Evolutionary conservation across 306 rosid species (phyloP).

Genomic region (Nissolia schottii): DNA sequence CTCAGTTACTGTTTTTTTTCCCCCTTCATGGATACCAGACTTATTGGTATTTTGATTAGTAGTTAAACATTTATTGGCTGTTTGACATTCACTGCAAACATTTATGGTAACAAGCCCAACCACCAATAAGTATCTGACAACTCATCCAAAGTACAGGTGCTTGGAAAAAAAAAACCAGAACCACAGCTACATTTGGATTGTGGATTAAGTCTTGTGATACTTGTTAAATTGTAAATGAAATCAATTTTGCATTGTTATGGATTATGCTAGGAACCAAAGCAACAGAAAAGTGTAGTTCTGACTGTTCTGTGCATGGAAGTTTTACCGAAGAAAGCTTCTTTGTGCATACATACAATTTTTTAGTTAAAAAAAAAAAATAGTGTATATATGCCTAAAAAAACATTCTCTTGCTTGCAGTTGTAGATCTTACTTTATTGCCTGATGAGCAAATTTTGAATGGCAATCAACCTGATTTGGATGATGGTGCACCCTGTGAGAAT

Average conservation of each 20-base stretch:
- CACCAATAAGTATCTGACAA: not conserved
- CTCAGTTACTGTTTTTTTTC: not conserved
- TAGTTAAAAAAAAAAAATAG: too few species aligned
- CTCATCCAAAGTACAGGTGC: not conserved
- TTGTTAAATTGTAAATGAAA: not conserved
- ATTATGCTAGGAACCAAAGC: not conserved
- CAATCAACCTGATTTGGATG: constrained; percentile 75
- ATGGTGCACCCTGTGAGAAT: constrained; percentile 48
- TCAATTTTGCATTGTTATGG: not conserved
- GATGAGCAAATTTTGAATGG: constrained; percentile 63
- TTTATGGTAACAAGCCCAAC: not conserved
- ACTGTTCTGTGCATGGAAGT: not conserved
- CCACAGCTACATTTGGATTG: not conserved
- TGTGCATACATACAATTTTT: not conserved
- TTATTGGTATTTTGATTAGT: not conserved
- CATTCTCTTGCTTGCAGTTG: constrained; percentile 32
- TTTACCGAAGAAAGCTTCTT: not conserved
- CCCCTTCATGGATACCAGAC: not conserved
- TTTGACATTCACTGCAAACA: not conserved
- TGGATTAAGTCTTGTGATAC: not conserved
- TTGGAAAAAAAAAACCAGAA: too few species aligned
- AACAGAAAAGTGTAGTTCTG: not conserved
- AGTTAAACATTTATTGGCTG: not conserved
- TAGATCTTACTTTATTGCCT: constrained; percentile 54
- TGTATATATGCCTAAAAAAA: not conserved